phyloP scores from a whole-genome alignment of 192 early-diverging fungal species.

The Gamsiella multidivaricata region DNA sequence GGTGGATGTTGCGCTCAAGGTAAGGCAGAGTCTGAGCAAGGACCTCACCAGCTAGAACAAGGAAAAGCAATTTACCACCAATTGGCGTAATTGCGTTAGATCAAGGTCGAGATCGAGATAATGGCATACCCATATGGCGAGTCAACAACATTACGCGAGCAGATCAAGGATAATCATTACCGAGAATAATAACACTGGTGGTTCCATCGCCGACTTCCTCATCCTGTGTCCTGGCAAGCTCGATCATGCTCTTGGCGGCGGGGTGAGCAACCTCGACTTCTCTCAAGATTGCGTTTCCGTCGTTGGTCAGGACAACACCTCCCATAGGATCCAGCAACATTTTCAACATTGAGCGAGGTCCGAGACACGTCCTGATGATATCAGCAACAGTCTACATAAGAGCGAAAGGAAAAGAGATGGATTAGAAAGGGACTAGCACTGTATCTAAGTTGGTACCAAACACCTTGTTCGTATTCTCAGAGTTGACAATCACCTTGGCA shows the following conservation, averaged over 20 bases:
- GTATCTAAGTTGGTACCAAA: no score
- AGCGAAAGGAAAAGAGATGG: conserved; percentile 1
- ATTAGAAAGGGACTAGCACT: no score
- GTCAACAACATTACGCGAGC: not conserved
- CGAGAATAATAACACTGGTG: conserved; percentile 97
- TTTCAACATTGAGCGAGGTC: conserved; percentile 99
- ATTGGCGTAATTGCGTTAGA: not conserved
- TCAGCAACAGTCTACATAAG: conserved; percentile 88
- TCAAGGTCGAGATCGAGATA: no score
- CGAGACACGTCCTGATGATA: conserved; percentile 98
- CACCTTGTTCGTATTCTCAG: no score
- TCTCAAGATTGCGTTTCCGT: conserved; percentile 98
- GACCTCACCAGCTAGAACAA: conserved; percentile 98
- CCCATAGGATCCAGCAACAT: conserved; percentile 99
- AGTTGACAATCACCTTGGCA: conserved; percentile 77
- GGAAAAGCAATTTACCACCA: no score
- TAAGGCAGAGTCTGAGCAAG: conserved; percentile 91
- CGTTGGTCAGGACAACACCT: conserved; percentile 97
- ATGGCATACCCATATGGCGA: not conserved
- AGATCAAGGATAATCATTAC: conserved; percentile 55
- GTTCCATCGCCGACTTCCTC: conserved; percentile 99
- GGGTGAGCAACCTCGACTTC: conserved; percentile 99
- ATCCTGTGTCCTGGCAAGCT: conserved; percentile 98
- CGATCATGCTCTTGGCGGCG: conserved; percentile 99
- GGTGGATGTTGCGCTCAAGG: conserved; percentile 97